Conservation (phyloP, 805 yeast species). For the Candida yuanshanica region DNA sequence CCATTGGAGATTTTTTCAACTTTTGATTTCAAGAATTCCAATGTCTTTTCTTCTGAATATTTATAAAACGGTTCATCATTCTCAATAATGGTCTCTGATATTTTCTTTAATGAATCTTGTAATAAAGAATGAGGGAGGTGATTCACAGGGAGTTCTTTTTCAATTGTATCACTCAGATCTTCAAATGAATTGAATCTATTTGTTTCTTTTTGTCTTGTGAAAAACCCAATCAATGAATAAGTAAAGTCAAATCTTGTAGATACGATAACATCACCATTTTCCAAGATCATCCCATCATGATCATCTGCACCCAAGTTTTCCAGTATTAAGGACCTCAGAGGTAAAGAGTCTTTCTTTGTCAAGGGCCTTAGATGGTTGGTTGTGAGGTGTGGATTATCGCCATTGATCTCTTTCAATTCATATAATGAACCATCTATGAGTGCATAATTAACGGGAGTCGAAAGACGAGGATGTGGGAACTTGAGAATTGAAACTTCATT, state of each 20-base stretch:
- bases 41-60: conserved; percentile 34
- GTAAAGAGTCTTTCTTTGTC: conserved; percentile 23
- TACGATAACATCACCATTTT: conserved; percentile 34
- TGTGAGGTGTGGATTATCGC: conserved; percentile 31
- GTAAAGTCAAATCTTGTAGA: conserved; percentile 35
- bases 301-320: conserved; percentile 11
- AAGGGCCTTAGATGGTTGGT: conserved; percentile 24
- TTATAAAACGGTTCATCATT: conserved; percentile 41
- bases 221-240: conserved; percentile 34
- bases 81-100: conserved; percentile 37
- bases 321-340: conserved; percentile 35
- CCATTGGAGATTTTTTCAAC: conserved; percentile 28
- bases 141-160: conserved; percentile 11
- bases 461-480: conserved; percentile 18
- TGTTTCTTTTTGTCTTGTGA: conserved; percentile 24
- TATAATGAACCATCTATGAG: conserved; percentile 23
- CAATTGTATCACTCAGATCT: conserved; percentile 36
- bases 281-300: conserved; percentile 34
- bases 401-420: conserved; percentile 35
- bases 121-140: conserved; percentile 14
- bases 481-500: conserved; percentile 7
- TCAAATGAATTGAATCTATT: conserved; percentile 32
- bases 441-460: conserved; percentile 7
- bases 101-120: conserved; percentile 20
- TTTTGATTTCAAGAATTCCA: conserved; percentile 33